These are phyloP conservation scores for Hypoxylon sp. DNA, from an alignment of 2,329 filamentous ascomycete genomes.

Conservation along the genomic window DNA sequence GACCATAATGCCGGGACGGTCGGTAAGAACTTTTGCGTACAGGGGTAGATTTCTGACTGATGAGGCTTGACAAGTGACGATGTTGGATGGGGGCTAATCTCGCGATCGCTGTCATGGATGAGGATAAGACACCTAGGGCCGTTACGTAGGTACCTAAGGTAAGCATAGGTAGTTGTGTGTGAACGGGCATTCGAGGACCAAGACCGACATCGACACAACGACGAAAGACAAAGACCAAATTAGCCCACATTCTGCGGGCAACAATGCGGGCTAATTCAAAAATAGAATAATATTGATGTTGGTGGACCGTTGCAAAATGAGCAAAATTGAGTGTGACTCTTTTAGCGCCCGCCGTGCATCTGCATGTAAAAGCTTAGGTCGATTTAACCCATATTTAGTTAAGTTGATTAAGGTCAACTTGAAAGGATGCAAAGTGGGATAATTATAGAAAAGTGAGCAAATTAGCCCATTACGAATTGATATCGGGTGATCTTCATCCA, in stretches of 20 bases:
- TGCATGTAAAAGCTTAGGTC: conserved; percentile 35
- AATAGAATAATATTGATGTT: conserved; percentile 50
- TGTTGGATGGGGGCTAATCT: conserved; percentile 41
- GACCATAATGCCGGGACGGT: conserved; percentile 40
- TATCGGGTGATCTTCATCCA: conserved; percentile 40
- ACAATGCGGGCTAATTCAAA: conserved; percentile 52
- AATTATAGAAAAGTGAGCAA: conserved; percentile 46
- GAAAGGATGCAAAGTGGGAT: conserved; percentile 40
- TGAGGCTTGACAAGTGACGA: conserved; percentile 35
- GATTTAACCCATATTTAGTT: conserved; percentile 50
- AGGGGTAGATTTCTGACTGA: conserved; percentile 22
- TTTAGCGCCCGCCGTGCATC: conserved; percentile 50
- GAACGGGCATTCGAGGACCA: not conserved
- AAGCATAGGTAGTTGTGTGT: too few species aligned
- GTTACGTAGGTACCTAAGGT: too few species aligned
- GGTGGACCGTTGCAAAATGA: conserved; percentile 41
- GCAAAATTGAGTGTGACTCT: conserved; percentile 38
- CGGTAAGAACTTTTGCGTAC: conserved; percentile 34
- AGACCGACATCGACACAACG: too few species aligned
- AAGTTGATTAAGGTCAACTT: conserved; percentile 25
- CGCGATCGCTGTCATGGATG: conserved; percentile 41
- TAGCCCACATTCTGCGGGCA: conserved; percentile 38
- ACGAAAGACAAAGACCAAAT: conserved; percentile 46
- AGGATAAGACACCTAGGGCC: conserved; percentile 8
- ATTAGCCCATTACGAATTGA: conserved; percentile 45